These are phyloP conservation scores for Endothia cerciana DNA, from an alignment of 2,329 filamentous ascomycete genomes.

Conservation along the genomic window DNA sequence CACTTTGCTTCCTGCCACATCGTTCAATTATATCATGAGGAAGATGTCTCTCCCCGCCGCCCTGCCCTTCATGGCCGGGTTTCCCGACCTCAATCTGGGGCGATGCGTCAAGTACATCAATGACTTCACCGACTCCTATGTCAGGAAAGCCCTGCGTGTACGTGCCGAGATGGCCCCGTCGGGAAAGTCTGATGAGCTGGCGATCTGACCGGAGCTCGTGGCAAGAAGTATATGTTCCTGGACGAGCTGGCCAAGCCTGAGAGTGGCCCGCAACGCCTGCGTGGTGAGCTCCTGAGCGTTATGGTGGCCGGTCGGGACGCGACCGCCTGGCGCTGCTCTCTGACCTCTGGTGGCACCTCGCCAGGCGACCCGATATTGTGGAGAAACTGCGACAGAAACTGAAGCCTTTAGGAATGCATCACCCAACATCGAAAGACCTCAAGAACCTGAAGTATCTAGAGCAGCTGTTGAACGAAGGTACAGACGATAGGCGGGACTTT, in stretches of 20 bases:
- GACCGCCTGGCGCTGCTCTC: conserved; percentile 38
- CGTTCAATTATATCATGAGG: neutral
- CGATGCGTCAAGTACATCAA: neutral
- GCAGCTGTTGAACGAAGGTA: conserved; percentile 52
- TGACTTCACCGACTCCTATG: neutral
- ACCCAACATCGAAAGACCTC: conserved; percentile 49
- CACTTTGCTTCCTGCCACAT: too few relatives aligned
- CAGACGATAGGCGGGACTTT: conserved; percentile 20
- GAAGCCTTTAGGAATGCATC: conserved; percentile 32
- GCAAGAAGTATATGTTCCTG: conserved; percentile 18
- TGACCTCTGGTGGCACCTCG: conserved; percentile 38
- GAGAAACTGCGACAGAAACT: conserved; percentile 44
- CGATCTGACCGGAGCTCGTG: neutral
- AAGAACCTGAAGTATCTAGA: conserved; percentile 51
- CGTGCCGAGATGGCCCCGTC: neutral
- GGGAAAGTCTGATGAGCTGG: too few relatives aligned
- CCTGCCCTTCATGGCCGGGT: neutral
- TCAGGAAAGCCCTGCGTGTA: neutral
- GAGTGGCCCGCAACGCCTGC: conserved; percentile 36
- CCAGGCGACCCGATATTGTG: conserved; percentile 40
- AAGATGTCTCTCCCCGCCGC: neutral
- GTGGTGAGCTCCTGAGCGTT: conserved; percentile 36
- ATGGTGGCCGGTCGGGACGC: conserved; percentile 41
- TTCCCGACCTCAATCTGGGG: neutral
- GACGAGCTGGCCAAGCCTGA: conserved; percentile 33